Evolutionary conservation across 805 yeast genomes (phyloP), one percentile per base, ranked within the genome.

Genomic region (Komagataella pastoris): DNA sequence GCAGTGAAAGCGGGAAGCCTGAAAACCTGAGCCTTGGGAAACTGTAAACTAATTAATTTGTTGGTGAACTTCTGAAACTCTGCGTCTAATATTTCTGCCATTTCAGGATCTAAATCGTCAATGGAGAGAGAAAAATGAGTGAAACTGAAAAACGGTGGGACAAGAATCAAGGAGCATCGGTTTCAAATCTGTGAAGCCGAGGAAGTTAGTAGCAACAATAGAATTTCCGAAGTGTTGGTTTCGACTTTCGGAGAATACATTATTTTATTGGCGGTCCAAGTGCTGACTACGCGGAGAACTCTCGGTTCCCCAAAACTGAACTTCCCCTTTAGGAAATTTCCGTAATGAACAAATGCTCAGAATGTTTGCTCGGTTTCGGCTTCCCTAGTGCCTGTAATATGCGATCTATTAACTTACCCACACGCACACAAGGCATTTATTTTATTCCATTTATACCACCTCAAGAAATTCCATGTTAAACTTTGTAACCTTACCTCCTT

Each of bases 11-110:
- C 49, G 1, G 71, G 70, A 2, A 59, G n/a, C 18, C 51, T 46
- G 54, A 62, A 65, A 3, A 65, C 58, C n/a, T 59, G 53, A 1
- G 57, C 24, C 44, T 58, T 57, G 6, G 69, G 68, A 6, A 55
- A 50, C 10, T 14, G 21, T 57, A 49, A 7, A 58, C 54, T 21
- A 65, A 53, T 47, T 50, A 19, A 12, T 12, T 48, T n/a, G 40
- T 30, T 30, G 12, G 40, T 30, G 7, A 30, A 30, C 40, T 30
- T 30, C 40, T 30, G 40, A 30, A 30, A 30, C 40, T 14, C 40
- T 30, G 40, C 12, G 40, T 30, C 40, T 30, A 30, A 30, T 30
- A 30, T 30, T 8, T 30, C 40, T 8, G 40, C 40, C 40, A 30
- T 30, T 30, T 30, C 14, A 21, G 23, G 40, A 30, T 30, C 40